phyloP scores from a whole-genome alignment of 2,329 filamentous ascomycete species.

The Colletotrichum sp. region DNA sequence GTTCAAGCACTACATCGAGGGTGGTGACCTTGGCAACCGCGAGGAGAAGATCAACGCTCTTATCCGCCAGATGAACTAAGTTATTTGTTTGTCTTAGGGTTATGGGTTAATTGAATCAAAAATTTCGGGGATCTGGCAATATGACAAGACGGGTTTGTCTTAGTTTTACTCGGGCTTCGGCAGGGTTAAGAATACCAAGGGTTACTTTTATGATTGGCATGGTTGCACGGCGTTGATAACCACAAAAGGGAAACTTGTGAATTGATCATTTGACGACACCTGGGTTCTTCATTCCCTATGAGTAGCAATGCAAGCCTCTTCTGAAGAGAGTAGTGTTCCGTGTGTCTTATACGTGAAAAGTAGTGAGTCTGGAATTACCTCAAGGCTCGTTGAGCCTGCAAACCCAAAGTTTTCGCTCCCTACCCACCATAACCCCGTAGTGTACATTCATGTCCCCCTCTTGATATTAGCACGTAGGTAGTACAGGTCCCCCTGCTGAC shows the following conservation, averaged over 20 bases:
- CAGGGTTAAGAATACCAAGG: slow-evolving; percentile 25
- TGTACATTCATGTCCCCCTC: background rate
- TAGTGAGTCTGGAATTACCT: background rate
- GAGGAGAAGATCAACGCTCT: slow-evolving; percentile 98
- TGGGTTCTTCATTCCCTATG: slow-evolving; percentile 9
- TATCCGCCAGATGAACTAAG: slow-evolving; percentile 98
- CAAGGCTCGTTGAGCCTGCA: background rate
- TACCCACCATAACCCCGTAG: background rate
- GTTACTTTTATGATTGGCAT: slow-evolving; percentile 27
- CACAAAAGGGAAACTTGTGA: slow-evolving; percentile 29
- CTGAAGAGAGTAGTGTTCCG: background rate
- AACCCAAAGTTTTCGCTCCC: background rate
- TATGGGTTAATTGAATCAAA: slow-evolving; percentile 13
- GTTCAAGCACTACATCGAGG: slow-evolving; percentile 99
- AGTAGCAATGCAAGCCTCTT: slow-evolving; percentile 22
- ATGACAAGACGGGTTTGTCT: slow-evolving; percentile 19
- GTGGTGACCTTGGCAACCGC: slow-evolving; percentile 97
- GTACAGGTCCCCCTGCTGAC: background rate
- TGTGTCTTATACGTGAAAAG: background rate
- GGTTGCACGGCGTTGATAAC: slow-evolving; percentile 40
- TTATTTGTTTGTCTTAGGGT: background rate
- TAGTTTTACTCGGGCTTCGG: slow-evolving; percentile 29
- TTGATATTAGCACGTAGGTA: background rate
- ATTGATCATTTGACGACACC: slow-evolving; percentile 32
- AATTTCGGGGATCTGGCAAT: slow-evolving; percentile 28